Percentiles rank a stretch among this genome's conserved stretches.
These are phyloP conservation scores for Zygnema circumcarinatum DNA, from an alignment of 139 green algal species.

Conservation along the genomic window DNA sequence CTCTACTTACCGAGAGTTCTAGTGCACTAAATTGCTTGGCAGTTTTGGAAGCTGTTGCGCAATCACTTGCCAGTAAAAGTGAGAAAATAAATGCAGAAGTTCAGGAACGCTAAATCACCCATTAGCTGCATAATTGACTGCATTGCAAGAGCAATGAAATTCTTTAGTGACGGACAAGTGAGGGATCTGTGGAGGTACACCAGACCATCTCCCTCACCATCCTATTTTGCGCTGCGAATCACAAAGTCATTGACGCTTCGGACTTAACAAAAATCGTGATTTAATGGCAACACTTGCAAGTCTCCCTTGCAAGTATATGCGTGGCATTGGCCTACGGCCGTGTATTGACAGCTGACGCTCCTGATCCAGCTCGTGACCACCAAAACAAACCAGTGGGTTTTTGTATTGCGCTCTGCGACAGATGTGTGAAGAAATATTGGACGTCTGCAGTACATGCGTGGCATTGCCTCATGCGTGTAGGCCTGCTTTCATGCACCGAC, in stretches of 20 bases:
- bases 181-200: too few species aligned
- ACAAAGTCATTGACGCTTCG: not conserved
- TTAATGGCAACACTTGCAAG: not conserved
- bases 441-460: not conserved
- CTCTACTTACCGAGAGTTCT: too few species aligned
- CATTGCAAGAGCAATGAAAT: too few species aligned
- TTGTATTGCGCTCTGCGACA: not conserved
- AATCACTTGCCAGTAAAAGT: too few species aligned
- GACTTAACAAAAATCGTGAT: not conserved
- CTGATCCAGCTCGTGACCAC: not conserved
- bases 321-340: not conserved
- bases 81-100: too few species aligned
- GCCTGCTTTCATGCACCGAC: not conserved
- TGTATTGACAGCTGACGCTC: not conserved
- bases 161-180: too few species aligned
- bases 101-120: too few species aligned
- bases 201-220: not conserved
- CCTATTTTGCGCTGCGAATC: not conserved
- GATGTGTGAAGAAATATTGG: not conserved
- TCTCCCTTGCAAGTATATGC: not conserved
- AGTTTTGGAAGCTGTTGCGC: too few species aligned
- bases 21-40: too few species aligned
- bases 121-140: too few species aligned
- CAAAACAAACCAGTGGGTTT: not conserved
- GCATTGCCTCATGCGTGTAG: not conserved